Conservation (phyloP, 345 rosid species). For the Heritiera littoralis region DNA sequence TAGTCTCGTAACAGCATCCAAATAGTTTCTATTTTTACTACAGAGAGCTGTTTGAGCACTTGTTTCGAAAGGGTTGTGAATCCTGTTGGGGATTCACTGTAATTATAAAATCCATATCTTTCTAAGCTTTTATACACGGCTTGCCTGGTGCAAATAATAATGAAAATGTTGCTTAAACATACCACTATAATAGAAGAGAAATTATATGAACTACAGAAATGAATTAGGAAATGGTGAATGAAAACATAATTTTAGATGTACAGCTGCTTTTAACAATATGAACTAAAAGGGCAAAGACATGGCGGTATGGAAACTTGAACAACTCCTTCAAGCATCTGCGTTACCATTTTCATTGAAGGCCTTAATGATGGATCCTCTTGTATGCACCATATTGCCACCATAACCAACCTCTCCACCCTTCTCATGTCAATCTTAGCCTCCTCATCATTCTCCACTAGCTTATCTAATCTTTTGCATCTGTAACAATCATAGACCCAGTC, state of each 20-base stretch:
- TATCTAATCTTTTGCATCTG: not conserved
- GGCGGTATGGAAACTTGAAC: conserved; percentile 22
- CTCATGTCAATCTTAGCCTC: conserved; percentile 21
- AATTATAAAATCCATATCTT: not conserved
- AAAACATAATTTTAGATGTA: too few relatives aligned
- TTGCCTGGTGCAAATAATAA: not conserved
- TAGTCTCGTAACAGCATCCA: too few relatives aligned
- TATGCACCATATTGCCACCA: conserved; percentile 32
- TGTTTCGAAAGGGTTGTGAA: not conserved
- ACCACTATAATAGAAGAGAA: too few relatives aligned
- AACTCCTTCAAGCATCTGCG: conserved; percentile 30
- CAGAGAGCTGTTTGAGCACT: too few relatives aligned
- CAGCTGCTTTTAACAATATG: not conserved
- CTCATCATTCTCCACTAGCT: conserved; percentile 20
- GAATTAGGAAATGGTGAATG: not conserved
- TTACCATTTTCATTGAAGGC: conserved; percentile 22
- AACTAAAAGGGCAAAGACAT: conserved; percentile 20
- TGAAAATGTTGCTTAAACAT: not conserved
- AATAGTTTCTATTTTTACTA: too few relatives aligned
- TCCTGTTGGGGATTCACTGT: not conserved
- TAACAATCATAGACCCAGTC: conserved; percentile 31
- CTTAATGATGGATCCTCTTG: conserved; percentile 27
- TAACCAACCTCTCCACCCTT: conserved; percentile 23
- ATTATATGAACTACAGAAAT: not conserved
- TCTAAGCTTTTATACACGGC: not conserved